Conservation (phyloP, 129 eudicot species). For the Flaveria ramosissima region DNA sequence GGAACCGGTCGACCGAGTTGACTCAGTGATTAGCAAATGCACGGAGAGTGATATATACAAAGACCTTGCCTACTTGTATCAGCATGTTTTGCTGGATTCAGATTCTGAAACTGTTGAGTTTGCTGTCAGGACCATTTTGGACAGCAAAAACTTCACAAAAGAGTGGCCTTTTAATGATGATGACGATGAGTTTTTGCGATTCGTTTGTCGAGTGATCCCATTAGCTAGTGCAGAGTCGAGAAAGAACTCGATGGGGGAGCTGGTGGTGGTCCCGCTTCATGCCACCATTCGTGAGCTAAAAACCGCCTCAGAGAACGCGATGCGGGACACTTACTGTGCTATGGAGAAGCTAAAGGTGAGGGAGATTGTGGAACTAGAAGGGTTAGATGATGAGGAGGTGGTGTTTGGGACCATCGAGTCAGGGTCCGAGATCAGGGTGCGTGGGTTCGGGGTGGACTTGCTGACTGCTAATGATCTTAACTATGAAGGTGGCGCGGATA, state of each 20-base stretch:
- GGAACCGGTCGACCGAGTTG: constrained; percentile 7
- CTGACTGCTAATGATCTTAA: constrained; percentile 36
- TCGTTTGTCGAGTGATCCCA: constrained; percentile 48
- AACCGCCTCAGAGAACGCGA: constrained; percentile 43
- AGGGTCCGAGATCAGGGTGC: constrained; percentile 59
- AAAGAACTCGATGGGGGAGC: constrained; percentile 43
- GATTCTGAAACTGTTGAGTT: constrained; percentile 44
- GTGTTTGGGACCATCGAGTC: constrained; percentile 71
- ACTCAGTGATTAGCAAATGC: constrained; percentile 11
- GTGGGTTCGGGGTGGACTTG: constrained; percentile 60
- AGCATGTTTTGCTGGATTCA: constrained; percentile 44
- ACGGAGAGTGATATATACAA: constrained; percentile 44
- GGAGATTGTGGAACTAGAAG: constrained; percentile 53
- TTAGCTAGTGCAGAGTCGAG: constrained; percentile 12
- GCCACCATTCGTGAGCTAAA: constrained; percentile 66
- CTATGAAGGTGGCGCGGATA: constrained; percentile 74
- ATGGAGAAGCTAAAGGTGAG: constrained; percentile 57
- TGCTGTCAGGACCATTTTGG: constrained; percentile 50
- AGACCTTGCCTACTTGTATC: constrained; percentile 53
- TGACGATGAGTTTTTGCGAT: constrained; percentile 60
- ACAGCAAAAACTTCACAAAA: constrained; percentile 70
- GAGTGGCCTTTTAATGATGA: constrained; percentile 70
- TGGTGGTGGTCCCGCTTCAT: constrained; percentile 61
- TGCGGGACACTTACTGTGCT: constrained; percentile 70
- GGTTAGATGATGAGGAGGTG: constrained; percentile 53